Evolutionary conservation across 176 grass and related monocot species (phyloP), one percentile per base, ranked within the genome.

Genomic region (Avena sativa): DNA sequence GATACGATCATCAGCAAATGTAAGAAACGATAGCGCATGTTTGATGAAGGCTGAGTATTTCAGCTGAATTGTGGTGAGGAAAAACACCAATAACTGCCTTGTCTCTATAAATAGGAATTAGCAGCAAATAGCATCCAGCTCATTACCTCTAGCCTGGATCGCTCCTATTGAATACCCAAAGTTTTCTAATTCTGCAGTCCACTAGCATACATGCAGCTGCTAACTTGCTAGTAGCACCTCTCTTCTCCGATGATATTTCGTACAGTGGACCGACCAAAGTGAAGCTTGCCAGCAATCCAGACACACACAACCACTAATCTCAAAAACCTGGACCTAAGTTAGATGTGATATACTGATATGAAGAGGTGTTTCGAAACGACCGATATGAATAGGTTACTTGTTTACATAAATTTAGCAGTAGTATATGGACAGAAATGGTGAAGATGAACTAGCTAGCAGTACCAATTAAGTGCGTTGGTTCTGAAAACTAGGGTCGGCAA

Each of bases 41-140:
- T 85, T n/a, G 5, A 8, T 16, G 21, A 75, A 75, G 26, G 74
- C 25, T 44, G 32, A 74, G 34, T 30, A 82, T 55, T 30, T 64
- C 4, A 80, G 47, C 30, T 67, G 72, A 85, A 59, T 20, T 67
- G 32, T 10, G 30, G 3, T 48, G 23, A 71, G 70, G 55, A 85
- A 49, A 74, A 80, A 16, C 8, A 49, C 20, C 56, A 21, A 55
- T 55, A 55, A 55, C 49, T 56, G 11, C 26, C 26, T 46, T n/a
- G 16, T 26, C 16, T 38, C 32, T 8, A 85, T 75, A 85, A 84
- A 89, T 17, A 89, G 69, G 17, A 58, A 44, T 40, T 38, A 71
- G 71, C 4, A 72, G 69, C 47, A 64, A 71, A 55, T 17, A 70
- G 49, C 10, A 87, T 57, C 17, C 7, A 20, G 55, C 16, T 57